Base-by-base conservation (phyloP, 805 yeast genomes). In the Schwanniomyces pseudopolymorphus region DNA sequence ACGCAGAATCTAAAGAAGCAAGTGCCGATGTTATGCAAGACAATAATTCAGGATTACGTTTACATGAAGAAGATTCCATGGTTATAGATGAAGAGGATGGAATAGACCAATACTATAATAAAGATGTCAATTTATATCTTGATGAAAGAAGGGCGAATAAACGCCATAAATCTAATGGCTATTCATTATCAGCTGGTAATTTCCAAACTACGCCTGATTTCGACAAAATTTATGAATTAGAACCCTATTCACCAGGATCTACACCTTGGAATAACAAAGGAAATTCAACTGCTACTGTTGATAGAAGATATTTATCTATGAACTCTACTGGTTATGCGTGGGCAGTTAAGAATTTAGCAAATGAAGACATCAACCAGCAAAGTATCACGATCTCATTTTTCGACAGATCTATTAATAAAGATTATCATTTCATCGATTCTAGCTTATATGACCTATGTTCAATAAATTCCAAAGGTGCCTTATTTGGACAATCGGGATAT, bases 321-420 rank as follows among this genome's bases (percentile, higher is more conserved):
- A 88, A 88, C 55, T 73, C 85, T 8, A 69, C 83, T 24, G 99
- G 97, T 0, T 87, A 88, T 60, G 85, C 84, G 0, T 87, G 95
- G 81, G 74, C 89, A 0, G 94, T 88, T 10, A 77, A 79, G 43
- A 60, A 58, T 19, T 44, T 44, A 4, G 47, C 48, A 14, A 45
- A 43, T n/a, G 59, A 53, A 2, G 51, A 50, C 7, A 38, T 40
- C 24, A 48, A 45, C 13, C 72, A 81, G 53, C 79, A 83, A 48
- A 83, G 91, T 33, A 74, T 92, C n/a, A 91, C 96, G 0, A 89
- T 91, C 1, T 80, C 89, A 11, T 92, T 94, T 59, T 89, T 89
- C 58, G 97, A 92, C 61, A 74, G 85, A 44, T 81, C 89, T 0
- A 58, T 76, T 10, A 85, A 84, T 59, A 80, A 83, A 47, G 96